Evolutionary conservation across 768 basidiomycete genomes (phyloP), one percentile per base, ranked within the genome.

Genomic region (Panaeolus cyanescens): DNA sequence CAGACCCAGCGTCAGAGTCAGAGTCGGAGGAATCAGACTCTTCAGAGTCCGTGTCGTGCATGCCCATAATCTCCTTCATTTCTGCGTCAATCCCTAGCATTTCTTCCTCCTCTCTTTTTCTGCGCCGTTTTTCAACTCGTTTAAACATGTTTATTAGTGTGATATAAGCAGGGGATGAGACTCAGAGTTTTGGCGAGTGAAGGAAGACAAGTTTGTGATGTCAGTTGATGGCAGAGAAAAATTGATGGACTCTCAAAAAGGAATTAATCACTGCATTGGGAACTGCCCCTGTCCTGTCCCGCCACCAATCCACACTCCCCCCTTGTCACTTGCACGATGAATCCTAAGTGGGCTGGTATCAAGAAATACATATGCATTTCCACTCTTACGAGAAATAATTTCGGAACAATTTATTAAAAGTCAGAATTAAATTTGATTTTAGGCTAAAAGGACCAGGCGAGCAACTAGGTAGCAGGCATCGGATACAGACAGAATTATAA

Each of bases 11-110:
- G 12, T 64, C 64, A 13, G 12, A 33, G 31, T 73, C 75, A 15
- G 74, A 73, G 39, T 62, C 66, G 20, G 20, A 19, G 20, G 80
- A 80, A 57, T 77, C 77, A 8, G 85, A 85, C 12, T 91, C 90
- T 53, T 90, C 88, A 31, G 89, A 89, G 71, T 92, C 89, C 0
- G 89, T 90, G 65, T 92, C 88, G 39, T 91, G 80, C 63, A 92
- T 69, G 25, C 89, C 91, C 12, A 91, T 74, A 33, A 85, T 69
- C 54, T 84, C 85, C 68, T 82, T 89, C 77, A 79, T 77, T n/a
- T 87, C 87, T 32, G 81, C 83, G 60, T 90, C 85, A 5, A 90
- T 65, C 0, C 85, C 88, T 33, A 89, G 79, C 19, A 85, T 82
- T 70, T 88, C 87, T 62, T 89, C 89, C 64, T 87, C 79, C 67